Evolutionary conservation across 1,284 basidiomycete species (phyloP).

Genomic region (Puccinia horiana): DNA sequence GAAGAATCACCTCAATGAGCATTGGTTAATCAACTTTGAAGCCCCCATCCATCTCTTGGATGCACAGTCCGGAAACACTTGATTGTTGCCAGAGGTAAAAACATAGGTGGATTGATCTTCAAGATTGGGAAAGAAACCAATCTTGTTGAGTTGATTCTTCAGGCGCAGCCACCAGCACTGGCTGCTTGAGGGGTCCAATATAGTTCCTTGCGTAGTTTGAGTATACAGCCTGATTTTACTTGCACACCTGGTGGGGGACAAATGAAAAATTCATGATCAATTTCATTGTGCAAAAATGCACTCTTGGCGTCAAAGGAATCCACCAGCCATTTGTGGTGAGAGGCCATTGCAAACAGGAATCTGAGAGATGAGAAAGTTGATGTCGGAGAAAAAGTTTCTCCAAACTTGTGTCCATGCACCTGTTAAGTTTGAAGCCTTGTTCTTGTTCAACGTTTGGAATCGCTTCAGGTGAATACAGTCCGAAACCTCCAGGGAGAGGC

Average conservation of each 20-base stretch:
- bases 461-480: too few relatives aligned
- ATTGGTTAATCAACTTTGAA: background rate
- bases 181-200: background rate
- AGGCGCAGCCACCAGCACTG: background rate
- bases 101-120: background rate
- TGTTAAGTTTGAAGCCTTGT: slow-evolving; percentile 16
- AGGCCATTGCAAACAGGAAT: too few relatives aligned
- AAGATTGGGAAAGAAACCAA: background rate
- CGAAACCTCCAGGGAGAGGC: too few relatives aligned
- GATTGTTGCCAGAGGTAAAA: background rate
- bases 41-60: background rate
- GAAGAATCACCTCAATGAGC: background rate
- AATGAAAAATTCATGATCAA: background rate
- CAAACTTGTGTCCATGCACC: background rate
- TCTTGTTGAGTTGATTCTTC: background rate
- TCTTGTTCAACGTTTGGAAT: too few relatives aligned
- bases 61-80: background rate
- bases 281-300: background rate
- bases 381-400: slow-evolving; percentile 2
- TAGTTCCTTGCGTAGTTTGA: background rate
- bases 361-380: too few relatives aligned
- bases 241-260: background rate
- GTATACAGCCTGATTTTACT: background rate
- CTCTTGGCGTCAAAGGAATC: background rate
- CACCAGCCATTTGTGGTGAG: background rate